phyloP scores from a whole-genome alignment of 139 green algal species.

The Auxenochlorella pyrenoidosa region DNA sequence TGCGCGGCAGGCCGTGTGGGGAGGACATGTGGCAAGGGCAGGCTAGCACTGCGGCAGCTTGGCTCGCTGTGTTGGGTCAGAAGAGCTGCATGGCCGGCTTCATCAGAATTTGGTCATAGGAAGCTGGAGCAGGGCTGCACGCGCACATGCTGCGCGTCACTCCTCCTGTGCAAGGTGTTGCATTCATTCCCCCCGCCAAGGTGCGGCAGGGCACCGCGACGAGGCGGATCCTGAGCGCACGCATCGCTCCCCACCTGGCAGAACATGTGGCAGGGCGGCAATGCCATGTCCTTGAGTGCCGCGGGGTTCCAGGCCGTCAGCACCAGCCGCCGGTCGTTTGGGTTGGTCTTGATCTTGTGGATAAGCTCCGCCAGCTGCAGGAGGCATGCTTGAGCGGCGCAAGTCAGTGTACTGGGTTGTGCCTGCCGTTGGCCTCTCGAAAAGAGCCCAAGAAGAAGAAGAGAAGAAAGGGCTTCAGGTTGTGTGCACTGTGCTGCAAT shows the following conservation, averaged over 20 bases:
- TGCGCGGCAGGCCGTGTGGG: slow-evolving; percentile 46
- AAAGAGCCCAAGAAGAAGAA: too few relatives aligned
- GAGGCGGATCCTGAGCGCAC: background rate
- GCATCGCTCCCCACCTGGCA: slow-evolving; percentile 73
- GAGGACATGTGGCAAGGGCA: background rate
- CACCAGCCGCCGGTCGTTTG: slow-evolving; percentile 95
- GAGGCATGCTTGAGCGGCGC: too few relatives aligned
- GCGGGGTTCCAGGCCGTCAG: slow-evolving; percentile 98
- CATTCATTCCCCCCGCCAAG: background rate
- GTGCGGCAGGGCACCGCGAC: background rate
- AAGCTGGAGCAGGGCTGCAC: background rate
- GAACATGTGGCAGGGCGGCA: slow-evolving; percentile 99
- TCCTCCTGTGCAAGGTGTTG: background rate
- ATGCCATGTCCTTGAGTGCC: slow-evolving; percentile 93
- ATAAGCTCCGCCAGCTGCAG: slow-evolving; percentile 95
- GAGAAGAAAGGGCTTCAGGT: too few relatives aligned
- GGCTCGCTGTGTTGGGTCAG: background rate
- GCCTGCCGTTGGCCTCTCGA: too few relatives aligned
- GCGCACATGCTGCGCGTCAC: background rate
- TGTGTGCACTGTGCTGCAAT: too few relatives aligned
- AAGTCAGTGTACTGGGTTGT: too few relatives aligned
- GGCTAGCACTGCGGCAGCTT: too few relatives aligned
- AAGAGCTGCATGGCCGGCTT: too few relatives aligned
- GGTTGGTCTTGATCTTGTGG: slow-evolving; percentile 86
- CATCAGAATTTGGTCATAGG: too few relatives aligned